phyloP scores from a whole-genome alignment of 176 grass and related monocot species.

The Phragmites australis region DNA sequence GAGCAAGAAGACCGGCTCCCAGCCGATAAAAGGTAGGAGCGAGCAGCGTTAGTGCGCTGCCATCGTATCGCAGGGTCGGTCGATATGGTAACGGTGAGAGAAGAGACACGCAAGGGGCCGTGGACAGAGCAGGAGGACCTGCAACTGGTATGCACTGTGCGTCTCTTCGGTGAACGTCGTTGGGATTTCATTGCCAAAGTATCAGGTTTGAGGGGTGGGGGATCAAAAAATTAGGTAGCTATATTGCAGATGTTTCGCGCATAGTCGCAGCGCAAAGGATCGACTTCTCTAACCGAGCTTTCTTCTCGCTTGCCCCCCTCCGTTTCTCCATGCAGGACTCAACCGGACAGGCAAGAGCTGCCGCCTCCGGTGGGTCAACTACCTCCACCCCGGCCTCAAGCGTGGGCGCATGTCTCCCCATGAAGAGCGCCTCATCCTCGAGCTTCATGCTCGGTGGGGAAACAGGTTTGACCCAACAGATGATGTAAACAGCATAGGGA shows the following conservation, averaged over 20 bases:
- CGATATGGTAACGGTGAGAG: conserved; percentile 83
- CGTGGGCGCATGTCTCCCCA: conserved; percentile 82
- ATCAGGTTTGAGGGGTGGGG: conserved; percentile 99
- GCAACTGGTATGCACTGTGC: conserved; percentile 99
- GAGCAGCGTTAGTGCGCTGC: conserved; percentile 41
- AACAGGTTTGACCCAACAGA: conserved; percentile 63
- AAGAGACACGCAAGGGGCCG: conserved; percentile 74
- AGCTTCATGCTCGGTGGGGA: conserved; percentile 86
- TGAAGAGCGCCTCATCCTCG: conserved; percentile 84
- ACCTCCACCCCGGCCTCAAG: conserved; percentile 89
- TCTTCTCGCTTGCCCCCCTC: conserved; percentile 33
- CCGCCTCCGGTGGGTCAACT: conserved; percentile 90
- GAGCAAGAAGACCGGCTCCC: conserved; percentile 44
- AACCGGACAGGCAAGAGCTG: conserved; percentile 89
- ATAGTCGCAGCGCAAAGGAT: conserved; percentile 42
- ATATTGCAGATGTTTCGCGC: conserved; percentile 33
- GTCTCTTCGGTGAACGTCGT: conserved; percentile 97
- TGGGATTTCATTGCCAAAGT: conserved; percentile 99
- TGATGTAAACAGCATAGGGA: neutral
- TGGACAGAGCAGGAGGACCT: conserved; percentile 95
- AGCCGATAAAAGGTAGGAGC: conserved; percentile 52
- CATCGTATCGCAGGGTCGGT: conserved; percentile 23
- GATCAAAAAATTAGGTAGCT: conserved; percentile 63
- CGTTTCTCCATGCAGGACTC: conserved; percentile 57
- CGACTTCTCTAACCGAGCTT: conserved; percentile 34